Evolutionary conservation across 176 grass and related monocot species (phyloP).

Genomic region (Bonia amplexicaulis): DNA sequence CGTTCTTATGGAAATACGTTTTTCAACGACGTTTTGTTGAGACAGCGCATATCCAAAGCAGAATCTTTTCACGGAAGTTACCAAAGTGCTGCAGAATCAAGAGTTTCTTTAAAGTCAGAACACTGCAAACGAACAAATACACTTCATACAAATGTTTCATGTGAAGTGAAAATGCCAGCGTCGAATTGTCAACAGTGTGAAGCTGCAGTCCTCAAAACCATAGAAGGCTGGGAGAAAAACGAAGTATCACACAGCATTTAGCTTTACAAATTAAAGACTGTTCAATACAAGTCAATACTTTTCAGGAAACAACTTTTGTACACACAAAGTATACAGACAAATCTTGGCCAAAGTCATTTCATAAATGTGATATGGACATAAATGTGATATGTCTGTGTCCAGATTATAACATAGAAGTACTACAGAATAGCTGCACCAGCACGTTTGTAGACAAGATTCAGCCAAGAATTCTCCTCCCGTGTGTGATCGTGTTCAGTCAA

Average conservation of each 20-base stretch:
- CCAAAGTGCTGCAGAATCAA: too few relatives aligned
- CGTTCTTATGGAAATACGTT: background rate
- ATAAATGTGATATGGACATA: background rate
- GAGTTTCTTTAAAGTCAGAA: background rate
- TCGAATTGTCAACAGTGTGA: constrained; percentile 10
- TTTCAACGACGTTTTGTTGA: background rate
- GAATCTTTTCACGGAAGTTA: background rate
- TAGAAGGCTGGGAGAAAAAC: background rate
- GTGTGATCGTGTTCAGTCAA: constrained; percentile 23
- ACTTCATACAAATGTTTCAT: constrained; percentile 16
- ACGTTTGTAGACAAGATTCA: constrained; percentile 20
- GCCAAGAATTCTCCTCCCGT: background rate
- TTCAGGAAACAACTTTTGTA: constrained; percentile 13
- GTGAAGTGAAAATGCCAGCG: background rate
- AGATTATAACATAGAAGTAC: constrained; percentile 16
- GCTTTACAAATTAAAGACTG: constrained; percentile 36
- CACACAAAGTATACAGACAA: constrained; percentile 3
- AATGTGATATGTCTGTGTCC: background rate
- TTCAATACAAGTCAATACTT: constrained; percentile 11
- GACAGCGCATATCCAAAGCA: background rate
- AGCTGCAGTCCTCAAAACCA: constrained; percentile 10
- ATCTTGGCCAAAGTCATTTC: constrained; percentile 19
- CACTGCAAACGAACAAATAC: background rate
- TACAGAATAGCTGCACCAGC: background rate
- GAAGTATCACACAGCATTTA: constrained; percentile 7